Evolutionary conservation across 345 rosid species (phyloP).

Genomic region (Gossypium stocksii): DNA sequence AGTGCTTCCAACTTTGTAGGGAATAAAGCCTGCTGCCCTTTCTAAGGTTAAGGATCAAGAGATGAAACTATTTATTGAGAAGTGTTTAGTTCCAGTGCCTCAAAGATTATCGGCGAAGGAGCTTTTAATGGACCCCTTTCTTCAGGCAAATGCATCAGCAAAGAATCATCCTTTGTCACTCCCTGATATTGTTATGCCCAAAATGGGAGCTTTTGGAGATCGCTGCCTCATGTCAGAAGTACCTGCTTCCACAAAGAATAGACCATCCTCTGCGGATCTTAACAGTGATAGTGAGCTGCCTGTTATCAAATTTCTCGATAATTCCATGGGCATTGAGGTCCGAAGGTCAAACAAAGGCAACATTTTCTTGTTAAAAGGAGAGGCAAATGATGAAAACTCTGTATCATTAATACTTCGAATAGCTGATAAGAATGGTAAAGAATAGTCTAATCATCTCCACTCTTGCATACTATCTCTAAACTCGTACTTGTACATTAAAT

Average conservation of each 20-base stretch:
- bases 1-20: conserved; percentile 36
- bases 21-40: conserved; percentile 83
- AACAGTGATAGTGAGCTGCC: conserved; percentile 54
- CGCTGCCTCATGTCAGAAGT: conserved; percentile 81
- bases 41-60: conserved; percentile 63
- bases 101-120: conserved; percentile 74
- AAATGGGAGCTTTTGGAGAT: conserved; percentile 59
- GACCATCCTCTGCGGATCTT: conserved; percentile 48
- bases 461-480: background rate
- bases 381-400: conserved; percentile 62
- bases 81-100: conserved; percentile 74
- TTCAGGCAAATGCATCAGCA: conserved; percentile 48
- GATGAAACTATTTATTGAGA: conserved; percentile 74
- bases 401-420: conserved; percentile 72
- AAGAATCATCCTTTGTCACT: conserved; percentile 48
- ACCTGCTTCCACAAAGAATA: conserved; percentile 40
- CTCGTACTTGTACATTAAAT: background rate
- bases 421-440: conserved; percentile 62
- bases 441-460: background rate
- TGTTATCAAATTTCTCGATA: conserved; percentile 39
- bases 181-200: conserved; percentile 65
- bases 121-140: conserved; percentile 70
- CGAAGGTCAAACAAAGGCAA: conserved; percentile 58
- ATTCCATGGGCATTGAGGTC: conserved; percentile 51
- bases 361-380: conserved; percentile 63